Base-by-base conservation (phyloP, 768 basidiomycete genomes). In the Suillus subluteus region DNA sequence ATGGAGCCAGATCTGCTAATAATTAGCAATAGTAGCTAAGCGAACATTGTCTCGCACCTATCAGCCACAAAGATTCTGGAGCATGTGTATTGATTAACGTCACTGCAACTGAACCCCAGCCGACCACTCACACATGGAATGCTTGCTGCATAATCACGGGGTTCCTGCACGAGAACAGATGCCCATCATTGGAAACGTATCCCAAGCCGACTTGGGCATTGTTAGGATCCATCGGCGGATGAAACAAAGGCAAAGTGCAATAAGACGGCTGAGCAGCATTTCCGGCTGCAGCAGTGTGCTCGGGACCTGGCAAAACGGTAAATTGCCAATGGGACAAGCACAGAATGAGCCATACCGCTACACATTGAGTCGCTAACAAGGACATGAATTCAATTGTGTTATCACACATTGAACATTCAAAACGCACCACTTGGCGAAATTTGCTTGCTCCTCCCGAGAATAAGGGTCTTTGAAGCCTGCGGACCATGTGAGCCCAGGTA, bases 391-490 rank as follows among this genome's bases (percentile, higher is more conserved):
- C 23, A 38, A 6, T 58, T 26, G 12, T n/a, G 58, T 6, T 26
- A 40, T 26, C 23, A 41, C 52, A 30, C 16, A 11, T 32, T 5
- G 16, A 54, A 32, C 26, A 40, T 35, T 18, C 23, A 13, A 38
- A 35, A 72, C 81, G 56, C 70, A 85, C 86, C 88, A 89, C 72
- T 85, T 84, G 0, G 77, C 75, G 70, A 88, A 89, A 58, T 82
- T 81, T 1, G 78, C 62, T 69, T 84, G 84, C 61, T 88, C 86
- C 48, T 87, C 86, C n/a, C 79, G 80, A 26, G 86, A 82, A 66
- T 89, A 89, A 0, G 88, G 88, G 71, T 89, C 87, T 79, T 83
- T 87, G 77, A 88, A 89, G 12, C 84, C 87, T 87, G 58, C 15
- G 52, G 16, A 62, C 69, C 13, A 63, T 13, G 35, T 44, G 15